Percentiles rank a stretch among this genome's conserved stretches.
phyloP scores from a whole-genome alignment of 2,329 filamentous ascomycete species.

The Aspergillus calidoustus region DNA sequence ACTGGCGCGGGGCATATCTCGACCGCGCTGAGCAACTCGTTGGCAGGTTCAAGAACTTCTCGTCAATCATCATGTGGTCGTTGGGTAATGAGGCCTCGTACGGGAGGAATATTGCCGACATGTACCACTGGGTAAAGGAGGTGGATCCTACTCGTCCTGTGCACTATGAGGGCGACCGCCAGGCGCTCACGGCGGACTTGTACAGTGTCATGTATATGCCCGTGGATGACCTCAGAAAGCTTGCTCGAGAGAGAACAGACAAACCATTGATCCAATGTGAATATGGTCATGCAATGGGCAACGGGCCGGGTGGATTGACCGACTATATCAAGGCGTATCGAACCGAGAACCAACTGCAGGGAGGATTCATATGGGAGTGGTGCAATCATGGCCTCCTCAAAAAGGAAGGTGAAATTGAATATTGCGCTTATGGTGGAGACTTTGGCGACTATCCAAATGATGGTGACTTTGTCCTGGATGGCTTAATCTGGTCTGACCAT shows the following conservation, averaged over 20 bases:
- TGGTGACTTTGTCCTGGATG: constrained; percentile 66
- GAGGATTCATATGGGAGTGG: constrained; percentile 71
- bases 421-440: constrained; percentile 66
- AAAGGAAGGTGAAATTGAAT: constrained; percentile 36
- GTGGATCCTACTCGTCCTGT: constrained; percentile 64
- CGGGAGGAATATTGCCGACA: constrained; percentile 68
- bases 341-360: constrained; percentile 64
- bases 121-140: constrained; percentile 66
- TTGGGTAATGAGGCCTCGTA: constrained; percentile 76
- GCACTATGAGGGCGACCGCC: constrained; percentile 69
- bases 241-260: constrained; percentile 36
- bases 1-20: constrained; percentile 59
- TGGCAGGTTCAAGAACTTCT: constrained; percentile 71
- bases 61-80: constrained; percentile 73
- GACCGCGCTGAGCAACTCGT: constrained; percentile 69
- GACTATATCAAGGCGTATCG: constrained; percentile 71
- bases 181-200: constrained; percentile 67
- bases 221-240: constrained; percentile 56
- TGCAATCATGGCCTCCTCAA: constrained; percentile 62
- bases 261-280: constrained; percentile 53
- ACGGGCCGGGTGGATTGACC: constrained; percentile 70
- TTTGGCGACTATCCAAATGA: constrained; percentile 67
- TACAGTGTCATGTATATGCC: constrained; percentile 70
- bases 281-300: constrained; percentile 70
- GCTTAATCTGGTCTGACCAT: constrained; percentile 57